These are phyloP conservation scores for Rhizophagus sp. DNA, from an alignment of 192 early-diverging fungal genomes.

Conservation along the genomic window DNA sequence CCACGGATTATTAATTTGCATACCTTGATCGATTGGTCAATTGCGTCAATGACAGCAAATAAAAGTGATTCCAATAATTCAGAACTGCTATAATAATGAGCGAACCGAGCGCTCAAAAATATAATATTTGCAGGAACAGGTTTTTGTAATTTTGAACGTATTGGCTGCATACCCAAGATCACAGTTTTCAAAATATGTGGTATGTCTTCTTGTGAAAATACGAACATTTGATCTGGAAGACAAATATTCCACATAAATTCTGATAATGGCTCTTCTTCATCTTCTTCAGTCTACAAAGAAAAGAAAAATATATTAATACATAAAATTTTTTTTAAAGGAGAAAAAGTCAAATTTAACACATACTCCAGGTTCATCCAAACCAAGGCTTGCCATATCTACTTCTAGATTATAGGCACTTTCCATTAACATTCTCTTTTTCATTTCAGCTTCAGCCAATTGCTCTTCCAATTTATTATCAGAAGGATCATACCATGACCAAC, in stretches of 20 bases:
- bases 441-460: constrained; percentile 44
- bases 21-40: constrained; percentile 60
- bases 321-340: not conserved
- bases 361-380: constrained; percentile 43
- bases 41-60: constrained; percentile 53
- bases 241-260: constrained; percentile 82
- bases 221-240: constrained; percentile 92
- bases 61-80: constrained; percentile 77
- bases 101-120: constrained; percentile 87
- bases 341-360: constrained; percentile 4
- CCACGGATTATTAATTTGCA: not conserved
- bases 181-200: constrained; percentile 72
- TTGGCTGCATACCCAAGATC: constrained; percentile 67
- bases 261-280: constrained; percentile 42
- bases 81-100: constrained; percentile 72
- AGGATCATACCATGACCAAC: constrained; percentile 36
- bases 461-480: constrained; percentile 43
- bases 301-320: not conserved
- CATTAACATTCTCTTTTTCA: constrained; percentile 45
- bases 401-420: constrained; percentile 48
- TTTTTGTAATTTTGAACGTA: constrained; percentile 59
- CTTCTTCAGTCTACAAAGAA: constrained; percentile 9
- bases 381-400: constrained; percentile 45
- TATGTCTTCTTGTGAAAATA: constrained; percentile 77
- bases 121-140: constrained; percentile 83